Evolutionary conservation across 345 rosid genomes (phyloP), one percentile per base, ranked within the genome.

Genomic region (Erucastrum elatum): DNA sequence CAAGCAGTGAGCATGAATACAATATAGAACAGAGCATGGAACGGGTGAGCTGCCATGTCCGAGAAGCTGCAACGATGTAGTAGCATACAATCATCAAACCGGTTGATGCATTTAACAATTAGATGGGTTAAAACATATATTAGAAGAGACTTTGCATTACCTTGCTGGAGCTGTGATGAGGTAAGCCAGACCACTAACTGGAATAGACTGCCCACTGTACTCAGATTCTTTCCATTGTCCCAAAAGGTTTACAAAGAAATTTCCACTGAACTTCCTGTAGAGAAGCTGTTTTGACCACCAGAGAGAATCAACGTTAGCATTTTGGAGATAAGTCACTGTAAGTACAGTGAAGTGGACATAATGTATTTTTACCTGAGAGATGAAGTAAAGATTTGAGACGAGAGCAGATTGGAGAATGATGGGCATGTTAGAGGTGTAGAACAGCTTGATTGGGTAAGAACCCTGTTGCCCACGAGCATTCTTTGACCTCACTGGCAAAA

Each of bases 391-490:
- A 61, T 90, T 91, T 78, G 97, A 84, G 44, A 91, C 97, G 17
- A 91, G 93, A 5, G 97, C 97, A 8, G 94, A 90, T 67, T 91
- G 97, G 59, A 90, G 83, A 61, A 91, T 91, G 82, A 91, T 91
- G 78, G 97, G 97, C 97, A 91, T 91, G 88, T 91, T 91, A 34
- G 97, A 91, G 78, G 97, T 91, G 87, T 91, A 91, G 81, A 91
- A 91, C 75, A 91, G 79, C 84, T 91, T 91, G 84, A 91, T 91
- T 5, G 94, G 97, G 82, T 90, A 91, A 4, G 97, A 91, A 27
- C 97, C 97, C 82, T 91, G 97, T 79, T 90, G 97, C 30, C 97
- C 97, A 78, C 97, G 94, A 39, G 93, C 97, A 78, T 88, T 91
- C 93, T 90, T 91, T 34, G 97, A 91, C 84, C 97, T 86, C 81